Evolutionary conservation across 2,329 filamentous ascomycete genomes (phyloP).

Genomic region (Phyllosticta ampelicida): DNA sequence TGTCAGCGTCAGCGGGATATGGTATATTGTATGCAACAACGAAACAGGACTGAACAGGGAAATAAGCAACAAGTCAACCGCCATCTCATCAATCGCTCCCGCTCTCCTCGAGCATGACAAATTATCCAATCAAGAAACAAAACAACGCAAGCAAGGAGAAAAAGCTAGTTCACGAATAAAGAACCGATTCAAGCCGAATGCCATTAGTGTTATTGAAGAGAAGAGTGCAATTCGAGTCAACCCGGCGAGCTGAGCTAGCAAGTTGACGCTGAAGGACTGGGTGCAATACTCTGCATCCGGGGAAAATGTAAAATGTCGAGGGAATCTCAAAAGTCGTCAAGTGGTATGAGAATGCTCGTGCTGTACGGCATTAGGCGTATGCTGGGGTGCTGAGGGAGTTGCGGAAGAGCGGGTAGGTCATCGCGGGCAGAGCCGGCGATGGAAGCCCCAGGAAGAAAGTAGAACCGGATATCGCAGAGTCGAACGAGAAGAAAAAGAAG

Average conservation of each 20-base stretch:
- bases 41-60: background rate
- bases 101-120: background rate
- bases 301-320: background rate
- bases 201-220: background rate
- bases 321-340: background rate
- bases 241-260: background rate
- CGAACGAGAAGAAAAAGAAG: background rate
- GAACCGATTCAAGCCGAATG: background rate
- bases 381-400: background rate
- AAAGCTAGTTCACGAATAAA: slow-evolving; percentile 1
- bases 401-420: background rate
- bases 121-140: too few relatives aligned
- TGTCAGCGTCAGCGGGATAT: background rate
- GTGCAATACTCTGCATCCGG: background rate
- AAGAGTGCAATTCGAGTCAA: background rate
- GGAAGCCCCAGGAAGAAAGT: background rate
- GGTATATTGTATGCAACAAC: background rate
- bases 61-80: background rate
- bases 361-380: background rate
- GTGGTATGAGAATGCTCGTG: background rate
- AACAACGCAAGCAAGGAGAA: slow-evolving; percentile 1
- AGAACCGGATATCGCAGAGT: background rate
- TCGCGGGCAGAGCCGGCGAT: background rate
- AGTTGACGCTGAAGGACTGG: background rate
- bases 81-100: background rate